Base-by-base conservation (phyloP, 306 rosid genomes). In the Fagus crenata region DNA sequence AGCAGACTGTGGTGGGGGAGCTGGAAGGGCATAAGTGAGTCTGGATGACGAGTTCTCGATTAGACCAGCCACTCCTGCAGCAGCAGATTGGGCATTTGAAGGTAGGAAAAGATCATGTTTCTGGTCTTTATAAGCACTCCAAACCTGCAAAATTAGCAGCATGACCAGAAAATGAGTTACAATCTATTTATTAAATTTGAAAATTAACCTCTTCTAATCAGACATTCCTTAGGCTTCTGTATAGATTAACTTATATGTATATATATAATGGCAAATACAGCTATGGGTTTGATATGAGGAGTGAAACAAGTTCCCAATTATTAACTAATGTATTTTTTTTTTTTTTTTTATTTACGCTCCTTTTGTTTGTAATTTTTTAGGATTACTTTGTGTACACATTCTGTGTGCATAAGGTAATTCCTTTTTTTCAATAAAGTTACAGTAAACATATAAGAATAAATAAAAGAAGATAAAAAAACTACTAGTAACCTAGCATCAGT, bases 71-170 rank as follows among this genome's bases (percentile, higher is more conserved):
- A 95, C 91, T 71, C 99, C 99, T 15, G 99, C 99, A 4, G 96
- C 96, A 51, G 99, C 99, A 18, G 97, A 95, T 83, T 92, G 99
- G 77, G 99, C 99, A 76, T 92, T 95, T 69, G 99, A 95, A 69
- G 99, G 99, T 69, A 95, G 95, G 92, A 95, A 95, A 73, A 95
- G 97, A 71, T 95, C 99, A 65, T 95, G 99, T 79, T 89, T 95
- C 87, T 95, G 99, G 83, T 92, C 99, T 85, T 95, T 95, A 88
- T 95, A 95, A 53, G 99, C 99, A 81, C 97, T 85, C 99, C 99
- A 95, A 82, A 95, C 93, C 99, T 95, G 85, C 80, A 81, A 76
- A n/a, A 28, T 33, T 60, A n/a, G 46, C n/a, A 18, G 69, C 41
- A 69, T 41, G 67, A 61, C 49, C 17, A 74, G 67, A 6, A 67